Percentiles rank a stretch among this genome's conserved stretches.
phyloP scores from a whole-genome alignment of 768 basidiomycete genomes.

The Suillus placidus region DNA sequence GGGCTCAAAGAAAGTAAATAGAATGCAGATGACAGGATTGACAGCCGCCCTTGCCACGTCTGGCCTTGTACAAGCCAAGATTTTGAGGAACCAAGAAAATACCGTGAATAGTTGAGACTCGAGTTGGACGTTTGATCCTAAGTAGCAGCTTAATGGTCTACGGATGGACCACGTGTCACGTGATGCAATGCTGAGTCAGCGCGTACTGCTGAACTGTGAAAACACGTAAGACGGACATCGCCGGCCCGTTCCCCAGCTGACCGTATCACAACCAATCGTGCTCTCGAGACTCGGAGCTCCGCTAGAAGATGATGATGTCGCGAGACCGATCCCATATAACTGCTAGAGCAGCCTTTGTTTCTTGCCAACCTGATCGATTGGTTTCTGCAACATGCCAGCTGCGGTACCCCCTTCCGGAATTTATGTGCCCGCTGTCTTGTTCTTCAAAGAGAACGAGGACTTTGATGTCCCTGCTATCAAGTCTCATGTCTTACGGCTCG shows the following conservation, averaged over 20 bases:
- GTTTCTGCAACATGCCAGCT: constrained; percentile 23
- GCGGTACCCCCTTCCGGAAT: constrained; percentile 63
- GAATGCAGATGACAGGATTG: neutral
- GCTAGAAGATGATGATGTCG: constrained; percentile 3
- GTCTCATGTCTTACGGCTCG: constrained; percentile 73
- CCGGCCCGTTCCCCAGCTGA: constrained; percentile 1
- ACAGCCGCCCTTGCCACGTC: neutral
- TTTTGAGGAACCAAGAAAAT: neutral
- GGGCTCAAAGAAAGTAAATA: neutral
- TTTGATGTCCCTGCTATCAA: constrained; percentile 69
- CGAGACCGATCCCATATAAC: constrained; percentile 6
- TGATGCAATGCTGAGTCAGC: neutral
- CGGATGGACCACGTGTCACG: neutral
- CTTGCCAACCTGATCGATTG: neutral
- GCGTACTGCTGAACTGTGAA: too few species aligned
- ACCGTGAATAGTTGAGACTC: neutral
- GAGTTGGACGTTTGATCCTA: neutral
- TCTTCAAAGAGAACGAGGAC: constrained; percentile 69
- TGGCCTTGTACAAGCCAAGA: neutral
- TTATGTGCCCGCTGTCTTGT: constrained; percentile 80
- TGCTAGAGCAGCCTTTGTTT: neutral
- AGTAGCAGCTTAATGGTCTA: neutral
- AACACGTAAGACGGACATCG: neutral
- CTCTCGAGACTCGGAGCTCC: constrained; percentile 11
- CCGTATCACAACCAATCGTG: neutral